Percentiles rank a stretch among this genome's conserved stretches.
phyloP scores from a whole-genome alignment of 441 rosid genomes.

The Euphorbia celastroides region DNA sequence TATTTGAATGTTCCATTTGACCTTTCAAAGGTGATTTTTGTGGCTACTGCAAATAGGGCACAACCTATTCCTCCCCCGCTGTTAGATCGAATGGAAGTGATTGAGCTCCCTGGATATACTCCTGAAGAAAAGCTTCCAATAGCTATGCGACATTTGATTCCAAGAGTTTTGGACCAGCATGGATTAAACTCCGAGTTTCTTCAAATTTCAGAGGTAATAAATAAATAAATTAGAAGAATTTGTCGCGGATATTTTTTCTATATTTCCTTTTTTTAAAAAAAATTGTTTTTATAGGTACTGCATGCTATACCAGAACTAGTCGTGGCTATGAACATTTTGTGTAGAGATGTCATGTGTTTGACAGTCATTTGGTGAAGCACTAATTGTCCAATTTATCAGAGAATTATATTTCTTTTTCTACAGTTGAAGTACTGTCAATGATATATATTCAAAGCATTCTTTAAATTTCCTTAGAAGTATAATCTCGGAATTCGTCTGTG shows the following conservation, averaged over 20 bases:
- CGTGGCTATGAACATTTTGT: background rate
- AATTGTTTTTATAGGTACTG: background rate
- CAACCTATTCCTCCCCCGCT: slow-evolving; percentile 98
- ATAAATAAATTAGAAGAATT: slow-evolving; percentile 8
- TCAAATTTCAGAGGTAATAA: slow-evolving; percentile 88
- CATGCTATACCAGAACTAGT: background rate
- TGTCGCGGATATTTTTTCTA: background rate
- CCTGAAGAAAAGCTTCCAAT: slow-evolving; percentile 93
- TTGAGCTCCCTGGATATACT: slow-evolving; percentile 97
- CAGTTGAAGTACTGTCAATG: background rate
- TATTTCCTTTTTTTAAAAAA: background rate
- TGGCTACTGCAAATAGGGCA: slow-evolving; percentile 91
- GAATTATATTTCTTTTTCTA: background rate
- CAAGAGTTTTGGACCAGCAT: slow-evolving; percentile 93
- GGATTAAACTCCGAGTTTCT: slow-evolving; percentile 90
- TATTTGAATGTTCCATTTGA: slow-evolving; percentile 97
- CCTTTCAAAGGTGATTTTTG: slow-evolving; percentile 91
- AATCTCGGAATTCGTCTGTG: background rate
- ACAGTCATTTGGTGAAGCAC: background rate
- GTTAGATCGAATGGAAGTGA: slow-evolving; percentile 95
- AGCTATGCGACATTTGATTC: slow-evolving; percentile 89
- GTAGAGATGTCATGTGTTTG: background rate
- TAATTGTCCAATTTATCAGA: background rate
- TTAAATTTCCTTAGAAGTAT: background rate
- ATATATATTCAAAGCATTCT: background rate